A percentile compares a stretch with the other conserved stretches of the same genome.
Evolutionary conservation across 441 rosid genomes (phyloP).

Genomic region (Breynia disticha): DNA sequence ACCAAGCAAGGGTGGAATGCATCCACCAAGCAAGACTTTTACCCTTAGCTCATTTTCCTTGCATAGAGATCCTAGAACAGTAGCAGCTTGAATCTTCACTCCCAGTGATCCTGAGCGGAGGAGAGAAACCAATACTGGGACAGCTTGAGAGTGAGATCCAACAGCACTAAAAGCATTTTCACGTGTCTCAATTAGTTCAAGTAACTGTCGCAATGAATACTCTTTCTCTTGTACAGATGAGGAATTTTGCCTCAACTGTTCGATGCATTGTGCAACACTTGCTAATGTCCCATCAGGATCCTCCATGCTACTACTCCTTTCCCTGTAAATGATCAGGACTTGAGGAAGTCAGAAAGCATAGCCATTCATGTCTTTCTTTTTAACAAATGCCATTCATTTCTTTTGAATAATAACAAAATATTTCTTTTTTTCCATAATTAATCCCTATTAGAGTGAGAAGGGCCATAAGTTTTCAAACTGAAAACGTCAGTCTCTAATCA

Average conservation of each 20-base stretch:
- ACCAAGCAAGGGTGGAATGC: conserved; percentile 99
- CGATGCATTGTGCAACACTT: conserved; percentile 99
- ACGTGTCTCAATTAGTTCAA: conserved; percentile 90
- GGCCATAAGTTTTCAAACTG: too few relatives aligned
- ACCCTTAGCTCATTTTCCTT: conserved; percentile 98
- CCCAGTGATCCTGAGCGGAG: conserved; percentile 96
- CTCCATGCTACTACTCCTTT: conserved; percentile 93
- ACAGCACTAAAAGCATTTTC: conserved; percentile 99
- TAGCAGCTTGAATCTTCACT: conserved; percentile 96
- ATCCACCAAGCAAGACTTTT: conserved; percentile 98
- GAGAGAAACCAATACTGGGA: conserved; percentile 99
- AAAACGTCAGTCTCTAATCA: too few relatives aligned
- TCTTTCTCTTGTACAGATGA: conserved; percentile 95
- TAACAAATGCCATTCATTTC: conserved; percentile 1
- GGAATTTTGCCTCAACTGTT: conserved; percentile 87
- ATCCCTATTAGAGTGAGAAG: too few relatives aligned
- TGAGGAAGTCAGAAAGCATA: conserved; percentile 15
- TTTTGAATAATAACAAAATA: neutral
- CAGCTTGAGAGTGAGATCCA: conserved; percentile 99
- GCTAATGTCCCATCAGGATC: conserved; percentile 99
- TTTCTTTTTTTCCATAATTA: too few relatives aligned
- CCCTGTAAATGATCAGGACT: conserved; percentile 48
- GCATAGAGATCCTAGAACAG: conserved; percentile 93
- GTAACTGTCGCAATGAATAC: conserved; percentile 75
- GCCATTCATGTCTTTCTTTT: conserved; percentile 3